These are phyloP conservation scores for Geosiphon pyriformis DNA, from an alignment of 192 early-diverging fungal genomes.

Conservation along the genomic window DNA sequence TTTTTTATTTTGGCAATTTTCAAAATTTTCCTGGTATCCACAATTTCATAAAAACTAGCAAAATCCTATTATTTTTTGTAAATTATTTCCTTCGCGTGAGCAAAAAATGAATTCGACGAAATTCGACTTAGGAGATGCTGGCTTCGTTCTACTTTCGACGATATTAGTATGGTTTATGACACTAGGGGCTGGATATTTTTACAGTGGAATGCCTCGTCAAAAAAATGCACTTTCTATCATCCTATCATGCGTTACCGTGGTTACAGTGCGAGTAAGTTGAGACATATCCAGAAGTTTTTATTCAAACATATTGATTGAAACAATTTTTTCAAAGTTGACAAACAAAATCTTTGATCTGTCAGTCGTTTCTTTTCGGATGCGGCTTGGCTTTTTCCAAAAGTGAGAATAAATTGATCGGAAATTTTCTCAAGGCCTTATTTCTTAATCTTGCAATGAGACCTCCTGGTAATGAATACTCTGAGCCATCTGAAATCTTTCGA, in stretches of 20 bases:
- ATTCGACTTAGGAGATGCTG: conserved; percentile 56
- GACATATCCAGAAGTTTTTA: too few relatives aligned
- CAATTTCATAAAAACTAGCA: too few relatives aligned
- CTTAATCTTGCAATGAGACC: conserved; percentile 48
- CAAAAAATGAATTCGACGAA: too few relatives aligned
- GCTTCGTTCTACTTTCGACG: conserved; percentile 55
- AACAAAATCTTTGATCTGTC: conserved; percentile 60
- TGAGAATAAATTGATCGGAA: conserved; percentile 67
- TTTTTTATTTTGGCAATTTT: too few relatives aligned
- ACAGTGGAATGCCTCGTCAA: too few relatives aligned
- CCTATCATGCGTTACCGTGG: conserved; percentile 53
- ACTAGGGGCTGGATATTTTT: conserved; percentile 57
- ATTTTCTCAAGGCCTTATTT: conserved; percentile 56
- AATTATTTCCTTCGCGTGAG: too few relatives aligned
- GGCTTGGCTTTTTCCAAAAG: conserved; percentile 64
- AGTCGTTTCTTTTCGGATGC: conserved; percentile 72
- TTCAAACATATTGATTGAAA: conserved; percentile 46
- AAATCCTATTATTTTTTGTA: too few relatives aligned
- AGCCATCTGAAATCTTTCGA: too few relatives aligned
- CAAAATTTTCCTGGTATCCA: too few relatives aligned
- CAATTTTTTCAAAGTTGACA: conserved; percentile 28
- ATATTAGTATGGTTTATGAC: conserved; percentile 63
- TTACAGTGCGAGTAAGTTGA: conserved; percentile 48
- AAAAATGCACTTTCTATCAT: conserved; percentile 64
- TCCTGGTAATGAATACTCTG: too few relatives aligned